Evolutionary conservation across 176 grass and related monocot species (phyloP).

Genomic region (Oryza glumipatula): DNA sequence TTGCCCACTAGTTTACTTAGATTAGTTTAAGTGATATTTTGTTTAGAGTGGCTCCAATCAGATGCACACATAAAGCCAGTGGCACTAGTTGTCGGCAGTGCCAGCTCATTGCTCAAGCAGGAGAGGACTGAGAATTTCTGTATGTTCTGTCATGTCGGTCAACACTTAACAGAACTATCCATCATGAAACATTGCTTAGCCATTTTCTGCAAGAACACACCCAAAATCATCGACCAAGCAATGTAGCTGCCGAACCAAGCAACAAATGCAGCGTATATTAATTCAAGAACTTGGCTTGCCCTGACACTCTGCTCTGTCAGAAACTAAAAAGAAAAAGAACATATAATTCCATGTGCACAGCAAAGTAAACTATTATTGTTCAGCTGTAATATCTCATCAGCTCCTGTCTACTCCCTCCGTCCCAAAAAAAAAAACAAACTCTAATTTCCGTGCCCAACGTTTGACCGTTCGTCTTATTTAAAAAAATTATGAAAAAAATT

Average conservation of each 20-base stretch:
- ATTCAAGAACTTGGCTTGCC: neutral
- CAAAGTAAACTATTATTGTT: conserved; percentile 5
- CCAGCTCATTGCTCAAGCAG: conserved; percentile 4
- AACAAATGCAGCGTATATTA: neutral
- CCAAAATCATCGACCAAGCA: conserved; percentile 13
- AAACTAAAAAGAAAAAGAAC: neutral
- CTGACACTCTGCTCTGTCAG: conserved; percentile 28
- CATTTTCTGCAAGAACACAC: neutral
- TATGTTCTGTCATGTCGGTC: neutral
- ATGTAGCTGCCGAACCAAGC: neutral
- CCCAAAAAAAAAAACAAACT: too few species aligned
- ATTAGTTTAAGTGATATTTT: neutral
- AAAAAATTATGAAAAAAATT: too few species aligned
- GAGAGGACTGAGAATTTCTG: neutral
- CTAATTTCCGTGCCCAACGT: too few species aligned
- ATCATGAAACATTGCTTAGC: neutral
- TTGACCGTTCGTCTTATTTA: too few species aligned
- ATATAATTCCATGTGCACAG: neutral
- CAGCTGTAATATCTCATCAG: neutral
- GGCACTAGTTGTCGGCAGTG: conserved; percentile 36
- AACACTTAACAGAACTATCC: conserved; percentile 17
- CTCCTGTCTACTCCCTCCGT: neutral
- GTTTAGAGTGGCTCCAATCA: conserved; percentile 24
- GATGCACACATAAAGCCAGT: neutral
- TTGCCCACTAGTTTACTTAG: neutral